Conservation (phyloP, 208 protist species). For the Trichomonas gallinae region DNA sequence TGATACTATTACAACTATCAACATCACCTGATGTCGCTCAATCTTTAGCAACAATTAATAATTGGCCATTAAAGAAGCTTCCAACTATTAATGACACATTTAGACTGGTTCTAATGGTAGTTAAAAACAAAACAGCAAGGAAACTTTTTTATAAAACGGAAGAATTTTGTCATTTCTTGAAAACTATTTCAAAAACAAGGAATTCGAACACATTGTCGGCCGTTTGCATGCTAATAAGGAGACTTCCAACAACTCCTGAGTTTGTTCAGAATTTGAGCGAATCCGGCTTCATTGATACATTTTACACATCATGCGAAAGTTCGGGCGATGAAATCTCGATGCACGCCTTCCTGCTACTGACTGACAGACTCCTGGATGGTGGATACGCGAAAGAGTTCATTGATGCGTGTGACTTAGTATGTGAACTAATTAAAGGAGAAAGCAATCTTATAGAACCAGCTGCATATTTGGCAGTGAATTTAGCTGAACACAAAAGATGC, state of each 20-base stretch:
- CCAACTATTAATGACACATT: background rate
- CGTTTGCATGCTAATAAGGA: background rate
- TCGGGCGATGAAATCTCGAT: background rate
- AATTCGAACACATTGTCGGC: background rate
- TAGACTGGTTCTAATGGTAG: background rate
- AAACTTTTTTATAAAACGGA: background rate
- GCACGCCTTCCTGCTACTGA: background rate
- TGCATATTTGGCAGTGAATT: background rate
- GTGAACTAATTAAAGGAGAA: background rate
- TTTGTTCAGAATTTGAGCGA: background rate
- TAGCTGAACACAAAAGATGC: background rate
- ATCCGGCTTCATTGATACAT: background rate
- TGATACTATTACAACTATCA: background rate
- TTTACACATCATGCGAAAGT: background rate
- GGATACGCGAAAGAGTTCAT: background rate
- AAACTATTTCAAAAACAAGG: background rate
- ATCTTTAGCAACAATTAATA: background rate
- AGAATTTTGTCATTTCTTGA: background rate
- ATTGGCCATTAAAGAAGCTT: background rate
- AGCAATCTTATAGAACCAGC: background rate
- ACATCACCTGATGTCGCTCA: background rate
- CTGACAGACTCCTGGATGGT: background rate
- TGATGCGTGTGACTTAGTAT: background rate
- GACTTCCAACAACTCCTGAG: background rate
- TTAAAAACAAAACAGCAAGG: background rate